Evolutionary conservation across 2,329 filamentous ascomycete genomes (phyloP), one percentile per base, ranked within the genome.

Genomic region (Raffaelea albimanens): DNA sequence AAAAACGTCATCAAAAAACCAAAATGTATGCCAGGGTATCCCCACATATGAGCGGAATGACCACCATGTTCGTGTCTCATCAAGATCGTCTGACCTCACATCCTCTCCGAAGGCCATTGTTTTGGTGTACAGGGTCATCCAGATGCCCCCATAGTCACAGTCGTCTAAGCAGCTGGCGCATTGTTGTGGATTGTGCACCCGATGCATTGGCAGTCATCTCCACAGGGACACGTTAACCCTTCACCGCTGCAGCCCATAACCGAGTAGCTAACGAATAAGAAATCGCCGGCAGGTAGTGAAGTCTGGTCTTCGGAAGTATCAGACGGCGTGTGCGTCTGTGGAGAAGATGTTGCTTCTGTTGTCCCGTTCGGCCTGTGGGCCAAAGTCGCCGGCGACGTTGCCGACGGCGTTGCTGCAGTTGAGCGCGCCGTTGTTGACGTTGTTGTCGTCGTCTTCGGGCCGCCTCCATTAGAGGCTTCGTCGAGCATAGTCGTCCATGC

Each of bases 141-240:
- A n/a, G n/a, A n/a, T n/a, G n/a, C n/a, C n/a, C n/a, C n/a, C n/a
- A n/a, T n/a, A n/a, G n/a, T n/a, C n/a, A n/a, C n/a, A n/a, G 25
- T 29, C 25, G 25, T 29, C 25, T 36, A 19, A 40, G 22, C n/a
- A n/a, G 2, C 13, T 3, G 40, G 41, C 13, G 29, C 18, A 18
- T 49, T 46, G 54, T 85, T 85, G 83, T 13, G 82, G 80, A 59
- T 85, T 5, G 79, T 71, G 58, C 83, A 87, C 11, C 81, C 82
- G 33, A 85, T 67, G 57, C 83, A 87, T 54, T 80, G 73, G 54
- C 83, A 87, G 23, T 67, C 67, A 46, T 82, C 76, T 19, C 83
- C 83, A 57, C 83, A 87, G 43, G 69, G 68, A 56, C 83, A 87
- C 21, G 47, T 52, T 40, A 49, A 18, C 3, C 49, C 53, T 21